Conservation (phyloP, 108 stramenopile genomes). For the Skeletonema marinoi region DNA sequence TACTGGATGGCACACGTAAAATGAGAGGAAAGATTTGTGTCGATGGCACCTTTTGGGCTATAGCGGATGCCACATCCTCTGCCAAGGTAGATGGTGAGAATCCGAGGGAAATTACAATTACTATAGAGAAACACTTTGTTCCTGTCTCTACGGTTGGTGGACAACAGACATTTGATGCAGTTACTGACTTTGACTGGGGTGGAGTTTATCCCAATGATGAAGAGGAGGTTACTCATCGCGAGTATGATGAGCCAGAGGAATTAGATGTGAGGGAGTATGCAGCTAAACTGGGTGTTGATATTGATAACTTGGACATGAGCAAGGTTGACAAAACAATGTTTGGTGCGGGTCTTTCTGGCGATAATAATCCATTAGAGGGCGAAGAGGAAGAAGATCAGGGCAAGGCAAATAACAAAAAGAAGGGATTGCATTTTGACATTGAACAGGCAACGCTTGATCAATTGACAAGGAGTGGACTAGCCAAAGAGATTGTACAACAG, state of each 20-base stretch:
- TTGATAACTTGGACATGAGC: conserved; percentile 88
- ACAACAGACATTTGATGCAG: conserved; percentile 25
- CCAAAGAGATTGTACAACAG: conserved; percentile 78
- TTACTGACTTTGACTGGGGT: conserved; percentile 85
- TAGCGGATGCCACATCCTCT: conserved; percentile 48
- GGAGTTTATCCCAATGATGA: conserved; percentile 78
- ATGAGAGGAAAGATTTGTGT: conserved; percentile 66
- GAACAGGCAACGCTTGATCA: conserved; percentile 63
- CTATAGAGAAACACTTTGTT: conserved; percentile 68
- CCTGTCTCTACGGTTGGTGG: conserved; percentile 22
- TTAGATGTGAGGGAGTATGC: conserved; percentile 83
- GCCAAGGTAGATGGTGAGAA: conserved; percentile 8
- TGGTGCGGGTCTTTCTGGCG: conserved; percentile 53
- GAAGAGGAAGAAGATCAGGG: not conserved
- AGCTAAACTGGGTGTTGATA: conserved; percentile 78
- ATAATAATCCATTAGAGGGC: not conserved
- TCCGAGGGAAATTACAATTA: conserved; percentile 61
- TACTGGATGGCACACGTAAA: conserved; percentile 66
- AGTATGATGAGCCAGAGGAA: conserved; percentile 80
- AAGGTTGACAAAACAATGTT: conserved; percentile 89
- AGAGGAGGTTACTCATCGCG: conserved; percentile 63
- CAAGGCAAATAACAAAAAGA: not conserved
- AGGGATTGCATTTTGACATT: conserved; percentile 52
- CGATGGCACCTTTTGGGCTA: conserved; percentile 86
- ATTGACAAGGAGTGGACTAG: conserved; percentile 61